A percentile compares a stretch with the other conserved stretches of the same genome.
Evolutionary conservation across 1,139 yeast species (phyloP).

Genomic region (Scheffersomyces cryptocercus): DNA sequence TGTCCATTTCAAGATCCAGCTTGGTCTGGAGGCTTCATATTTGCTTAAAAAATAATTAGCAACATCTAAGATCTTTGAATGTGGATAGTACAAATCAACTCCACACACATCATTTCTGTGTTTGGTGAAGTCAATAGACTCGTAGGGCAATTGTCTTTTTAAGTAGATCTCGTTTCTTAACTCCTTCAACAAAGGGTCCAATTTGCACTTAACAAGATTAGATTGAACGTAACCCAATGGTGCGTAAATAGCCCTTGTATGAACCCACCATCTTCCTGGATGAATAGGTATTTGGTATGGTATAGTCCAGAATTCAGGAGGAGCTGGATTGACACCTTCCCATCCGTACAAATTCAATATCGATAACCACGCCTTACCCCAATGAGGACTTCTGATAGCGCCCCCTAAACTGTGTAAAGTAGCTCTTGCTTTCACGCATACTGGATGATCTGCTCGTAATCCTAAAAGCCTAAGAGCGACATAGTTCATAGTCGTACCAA

Average conservation of each 20-base stretch:
- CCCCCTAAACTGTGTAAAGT: conserved; percentile 80
- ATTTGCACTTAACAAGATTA: conserved; percentile 52
- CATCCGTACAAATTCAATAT: conserved; percentile 80
- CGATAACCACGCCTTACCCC: conserved; percentile 96
- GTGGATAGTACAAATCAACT: conserved; percentile 92
- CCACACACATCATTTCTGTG: conserved; percentile 89
- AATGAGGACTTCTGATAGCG: conserved; percentile 87
- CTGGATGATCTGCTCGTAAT: conserved; percentile 69
- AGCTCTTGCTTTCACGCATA: conserved; percentile 72
- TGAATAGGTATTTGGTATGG: conserved; percentile 84
- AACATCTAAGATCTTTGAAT: conserved; percentile 64
- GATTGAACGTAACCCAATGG: conserved; percentile 84
- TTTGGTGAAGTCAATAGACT: conserved; percentile 61
- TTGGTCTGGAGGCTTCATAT: conserved; percentile 78
- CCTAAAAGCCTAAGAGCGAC: conserved; percentile 79
- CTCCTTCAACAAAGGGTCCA: conserved; percentile 63
- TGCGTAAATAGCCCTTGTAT: conserved; percentile 87
- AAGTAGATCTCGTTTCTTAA: conserved; percentile 76
- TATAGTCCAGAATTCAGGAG: conserved; percentile 89
- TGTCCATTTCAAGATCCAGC: conserved; percentile 61
- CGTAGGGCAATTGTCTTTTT: conserved; percentile 53
- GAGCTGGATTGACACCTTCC: conserved; percentile 98
- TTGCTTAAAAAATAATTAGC: conserved; percentile 59
- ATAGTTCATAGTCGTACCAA: conserved; percentile 90
- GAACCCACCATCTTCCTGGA: conserved; percentile 99